Base-by-base conservation (phyloP, 2,329 filamentous ascomycete genomes). In the Pseudocercospora ulei region DNA sequence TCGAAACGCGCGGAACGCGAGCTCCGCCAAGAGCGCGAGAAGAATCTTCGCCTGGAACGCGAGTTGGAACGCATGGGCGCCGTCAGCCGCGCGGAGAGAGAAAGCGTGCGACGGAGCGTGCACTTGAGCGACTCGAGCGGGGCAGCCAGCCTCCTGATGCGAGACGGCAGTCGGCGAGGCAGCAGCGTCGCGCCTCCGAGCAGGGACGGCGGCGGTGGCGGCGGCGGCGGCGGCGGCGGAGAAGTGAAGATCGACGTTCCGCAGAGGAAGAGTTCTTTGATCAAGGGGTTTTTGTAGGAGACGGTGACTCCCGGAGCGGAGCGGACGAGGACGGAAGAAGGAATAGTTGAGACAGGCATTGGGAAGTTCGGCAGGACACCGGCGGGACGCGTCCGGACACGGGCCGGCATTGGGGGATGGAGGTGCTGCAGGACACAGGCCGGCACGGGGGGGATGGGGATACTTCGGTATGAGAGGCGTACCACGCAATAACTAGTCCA, bases 1-100 rank as follows among this genome's bases (percentile, higher is more conserved):
- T 80, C 83, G 16, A 81, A 88, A 40, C 78, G 88, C 27, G 85
- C 85, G 9, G 88, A 98, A 62, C 77, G 88, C 27, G 88, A 96
- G 56, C 71, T 95, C 9, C 75, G 85, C 4, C 85, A 95, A 61
- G 88, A 94, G 63, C 76, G 74, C 46, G 90, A 96, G 63, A 88
- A 82, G 63, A 72, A 70, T 1, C 65, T 87, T 17, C 72, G 80
- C 19, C 68, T 96, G n/a, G 87, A 95, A 64, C 76, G 86, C 31
- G 88, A 96, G 62, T 63, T 95, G 5, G 86, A 92, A 51, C 44
- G 49, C 9, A 44, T 51, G 35, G 44, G 47, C 7, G 78, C 76
- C 2, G 83, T 80, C 75, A 92, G 88, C 59, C 68, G 67, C 9
- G 64, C 87, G 17, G 82, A 87, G 55, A 77, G 70, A 38, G 64